Evolutionary conservation across 208 protist species (phyloP).

Genomic region (Herpetomonas samuelpessoai): DNA sequence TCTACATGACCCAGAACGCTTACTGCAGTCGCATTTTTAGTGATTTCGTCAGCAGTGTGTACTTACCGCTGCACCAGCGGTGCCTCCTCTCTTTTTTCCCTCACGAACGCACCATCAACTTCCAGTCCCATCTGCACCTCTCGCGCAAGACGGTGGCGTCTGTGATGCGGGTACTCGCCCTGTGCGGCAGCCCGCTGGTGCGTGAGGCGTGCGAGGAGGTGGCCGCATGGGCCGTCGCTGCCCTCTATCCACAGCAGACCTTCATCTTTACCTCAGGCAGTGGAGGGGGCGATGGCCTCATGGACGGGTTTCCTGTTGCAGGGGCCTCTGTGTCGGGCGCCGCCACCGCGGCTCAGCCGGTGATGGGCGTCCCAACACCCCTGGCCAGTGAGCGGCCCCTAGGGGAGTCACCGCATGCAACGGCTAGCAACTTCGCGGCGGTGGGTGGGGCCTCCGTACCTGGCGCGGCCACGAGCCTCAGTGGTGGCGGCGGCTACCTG

Average conservation of each 20-base stretch:
- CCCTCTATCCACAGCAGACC: not conserved
- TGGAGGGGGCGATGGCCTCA: not conserved
- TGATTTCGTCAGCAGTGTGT: constrained; percentile 43
- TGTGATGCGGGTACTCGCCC: constrained; percentile 47
- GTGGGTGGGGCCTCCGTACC: not conserved
- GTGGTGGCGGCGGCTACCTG: not conserved
- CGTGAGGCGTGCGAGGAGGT: constrained; percentile 37
- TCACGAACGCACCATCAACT: constrained; percentile 42
- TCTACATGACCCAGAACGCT: constrained; percentile 46
- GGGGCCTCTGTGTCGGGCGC: not conserved
- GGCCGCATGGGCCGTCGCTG: constrained; percentile 30
- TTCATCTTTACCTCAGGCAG: not conserved
- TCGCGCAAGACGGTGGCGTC: constrained; percentile 34
- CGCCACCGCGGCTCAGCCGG: not conserved
- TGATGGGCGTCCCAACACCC: not conserved
- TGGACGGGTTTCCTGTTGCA: too few species aligned
- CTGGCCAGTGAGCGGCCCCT: not conserved
- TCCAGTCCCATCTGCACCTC: constrained; percentile 44
- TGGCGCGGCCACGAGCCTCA: not conserved
- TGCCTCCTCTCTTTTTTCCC: constrained; percentile 49
- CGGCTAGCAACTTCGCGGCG: not conserved
- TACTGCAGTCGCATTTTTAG: constrained; percentile 42
- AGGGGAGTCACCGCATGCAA: too few species aligned
- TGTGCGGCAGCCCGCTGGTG: constrained; percentile 41
- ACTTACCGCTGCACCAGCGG: constrained; percentile 35